Conservation (phyloP, 805 yeast species). For the Brettanomyces naardenensis region DNA sequence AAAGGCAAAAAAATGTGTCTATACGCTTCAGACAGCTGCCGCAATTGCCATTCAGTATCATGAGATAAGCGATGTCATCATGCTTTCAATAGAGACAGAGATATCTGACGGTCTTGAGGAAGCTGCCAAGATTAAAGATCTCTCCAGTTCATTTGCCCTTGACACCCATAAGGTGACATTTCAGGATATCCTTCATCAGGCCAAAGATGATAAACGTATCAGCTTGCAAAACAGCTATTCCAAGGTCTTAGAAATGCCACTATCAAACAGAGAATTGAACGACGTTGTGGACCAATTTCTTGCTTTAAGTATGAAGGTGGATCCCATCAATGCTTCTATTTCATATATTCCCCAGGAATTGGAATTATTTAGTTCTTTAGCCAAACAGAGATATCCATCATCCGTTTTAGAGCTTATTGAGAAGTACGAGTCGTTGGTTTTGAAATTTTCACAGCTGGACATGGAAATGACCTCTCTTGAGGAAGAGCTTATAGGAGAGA, state of each 20-base stretch:
- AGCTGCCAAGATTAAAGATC: neutral
- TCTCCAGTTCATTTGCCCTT: too few species aligned
- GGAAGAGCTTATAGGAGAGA: conserved; percentile 38
- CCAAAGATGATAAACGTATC: too few species aligned
- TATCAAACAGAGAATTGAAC: neutral
- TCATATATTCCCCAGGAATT: conserved; percentile 44
- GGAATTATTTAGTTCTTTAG: conserved; percentile 31
- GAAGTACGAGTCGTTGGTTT: conserved; percentile 32
- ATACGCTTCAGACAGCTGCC: conserved; percentile 24
- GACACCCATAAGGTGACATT: too few species aligned
- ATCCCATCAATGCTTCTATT: conserved; percentile 46
- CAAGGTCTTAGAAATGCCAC: conserved; percentile 6
- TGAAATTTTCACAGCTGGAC: conserved; percentile 34
- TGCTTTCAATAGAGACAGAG: conserved; percentile 34
- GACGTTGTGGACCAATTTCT: conserved; percentile 22
- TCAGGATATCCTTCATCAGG: too few species aligned
- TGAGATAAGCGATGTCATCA: conserved; percentile 34
- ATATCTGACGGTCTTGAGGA: conserved; percentile 12
- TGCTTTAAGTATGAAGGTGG: conserved; percentile 32
- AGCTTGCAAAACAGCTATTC: too few species aligned
- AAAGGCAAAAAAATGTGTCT: conserved; percentile 21
- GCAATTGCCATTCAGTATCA: conserved; percentile 35
- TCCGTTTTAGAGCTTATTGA: conserved; percentile 26
- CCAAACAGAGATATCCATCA: conserved; percentile 24
- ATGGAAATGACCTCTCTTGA: conserved; percentile 34